Evolutionary conservation across 2,329 filamentous ascomycete species (phyloP).

Genomic region (Colletotrichum sojae): DNA sequence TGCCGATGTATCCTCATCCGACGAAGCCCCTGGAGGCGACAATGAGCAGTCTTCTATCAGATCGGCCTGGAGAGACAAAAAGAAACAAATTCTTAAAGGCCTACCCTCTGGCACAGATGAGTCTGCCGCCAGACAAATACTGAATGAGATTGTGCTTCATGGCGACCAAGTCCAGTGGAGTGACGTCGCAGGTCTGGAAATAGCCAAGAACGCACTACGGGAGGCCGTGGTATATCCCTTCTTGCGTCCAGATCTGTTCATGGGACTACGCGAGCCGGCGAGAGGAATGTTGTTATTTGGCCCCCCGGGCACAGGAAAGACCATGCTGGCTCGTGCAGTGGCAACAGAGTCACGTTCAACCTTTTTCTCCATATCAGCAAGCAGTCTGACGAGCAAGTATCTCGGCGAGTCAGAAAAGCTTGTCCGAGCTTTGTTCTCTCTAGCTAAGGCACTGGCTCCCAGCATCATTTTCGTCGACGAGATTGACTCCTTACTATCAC

Average conservation of each 20-base stretch:
- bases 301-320: constrained; percentile 97
- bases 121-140: constrained; percentile 87
- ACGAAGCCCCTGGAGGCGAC: constrained; percentile 54
- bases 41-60: constrained; percentile 58
- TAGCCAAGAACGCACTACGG: constrained; percentile 91
- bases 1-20: constrained; percentile 63
- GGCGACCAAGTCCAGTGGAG: constrained; percentile 96
- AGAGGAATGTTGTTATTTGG: constrained; percentile 97
- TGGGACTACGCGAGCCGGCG: constrained; percentile 93
- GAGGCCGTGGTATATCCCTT: constrained; percentile 99
- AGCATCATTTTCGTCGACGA: constrained; percentile 99
- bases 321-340: constrained; percentile 94
- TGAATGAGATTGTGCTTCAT: constrained; percentile 95
- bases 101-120: constrained; percentile 87
- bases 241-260: constrained; percentile 93
- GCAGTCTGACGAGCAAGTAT: constrained; percentile 95
- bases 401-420: constrained; percentile 97
- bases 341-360: constrained; percentile 95
- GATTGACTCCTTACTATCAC: constrained; percentile 93
- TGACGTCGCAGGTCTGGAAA: constrained; percentile 91
- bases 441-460: constrained; percentile 91
- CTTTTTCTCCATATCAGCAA: constrained; percentile 97
- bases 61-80: constrained; percentile 72
- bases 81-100: constrained; percentile 78
- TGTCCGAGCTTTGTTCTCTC: constrained; percentile 88